A percentile compares a stretch with the other conserved stretches of the same genome.
Conservation (phyloP, 2,329 filamentous ascomycete genomes). For the Cordyceps tenuipes region DNA sequence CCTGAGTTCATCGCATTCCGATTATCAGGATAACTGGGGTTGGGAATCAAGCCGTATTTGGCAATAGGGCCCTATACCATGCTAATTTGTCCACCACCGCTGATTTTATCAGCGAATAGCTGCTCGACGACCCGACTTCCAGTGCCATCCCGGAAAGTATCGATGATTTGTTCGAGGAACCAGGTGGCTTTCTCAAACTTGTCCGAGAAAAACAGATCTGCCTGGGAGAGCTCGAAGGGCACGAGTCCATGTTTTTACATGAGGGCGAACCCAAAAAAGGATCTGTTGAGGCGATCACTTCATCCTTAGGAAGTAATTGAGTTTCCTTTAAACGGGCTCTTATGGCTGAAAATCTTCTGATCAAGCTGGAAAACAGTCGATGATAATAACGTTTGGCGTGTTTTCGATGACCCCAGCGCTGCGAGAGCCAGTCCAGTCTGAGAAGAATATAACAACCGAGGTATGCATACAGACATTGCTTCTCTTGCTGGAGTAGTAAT, state of each 20-base stretch:
- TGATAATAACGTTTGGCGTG: constrained; percentile 57
- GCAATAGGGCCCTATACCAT: constrained; percentile 80
- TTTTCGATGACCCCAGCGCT: constrained; percentile 60
- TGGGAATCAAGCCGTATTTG: constrained; percentile 85
- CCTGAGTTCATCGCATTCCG: constrained; percentile 67
- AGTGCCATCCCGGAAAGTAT: constrained; percentile 61
- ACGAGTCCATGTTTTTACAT: constrained; percentile 76
- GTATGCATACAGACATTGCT: too few relatives aligned
- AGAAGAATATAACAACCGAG: neutral
- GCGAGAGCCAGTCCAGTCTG: constrained; percentile 70
- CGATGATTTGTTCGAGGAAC: constrained; percentile 77
- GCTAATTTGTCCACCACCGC: constrained; percentile 84
- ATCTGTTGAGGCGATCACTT: constrained; percentile 78
- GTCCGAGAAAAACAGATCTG: constrained; percentile 88
- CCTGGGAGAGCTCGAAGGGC: constrained; percentile 77
- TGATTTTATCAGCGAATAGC: constrained; percentile 59
- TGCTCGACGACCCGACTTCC: constrained; percentile 66
- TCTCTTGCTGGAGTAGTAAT: neutral
- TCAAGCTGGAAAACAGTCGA: constrained; percentile 56
- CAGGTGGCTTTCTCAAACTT: constrained; percentile 89
- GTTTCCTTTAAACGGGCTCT: constrained; percentile 70
- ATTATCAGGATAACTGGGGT: constrained; percentile 71
- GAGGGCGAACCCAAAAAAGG: constrained; percentile 79
- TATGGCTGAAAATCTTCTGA: constrained; percentile 74
- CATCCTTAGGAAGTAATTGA: constrained; percentile 79